Evolutionary conservation across 1,284 basidiomycete species (phyloP).

Genomic region (Ustilago tritici): DNA sequence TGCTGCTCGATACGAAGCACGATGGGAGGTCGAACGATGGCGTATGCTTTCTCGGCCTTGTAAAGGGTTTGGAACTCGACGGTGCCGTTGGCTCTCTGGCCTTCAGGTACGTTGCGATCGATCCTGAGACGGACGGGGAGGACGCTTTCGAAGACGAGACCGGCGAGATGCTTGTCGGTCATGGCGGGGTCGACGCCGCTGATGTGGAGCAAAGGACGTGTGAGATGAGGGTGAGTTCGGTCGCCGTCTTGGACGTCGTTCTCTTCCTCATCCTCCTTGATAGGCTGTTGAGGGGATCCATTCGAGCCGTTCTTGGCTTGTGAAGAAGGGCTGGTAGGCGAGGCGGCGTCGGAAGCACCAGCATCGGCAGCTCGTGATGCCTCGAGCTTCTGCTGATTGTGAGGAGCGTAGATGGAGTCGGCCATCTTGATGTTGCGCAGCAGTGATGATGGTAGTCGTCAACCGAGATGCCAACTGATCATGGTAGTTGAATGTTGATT

Average conservation of each 20-base stretch:
- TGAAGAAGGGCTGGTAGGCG: slow-evolving; percentile 3
- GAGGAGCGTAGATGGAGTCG: slow-evolving; percentile 59
- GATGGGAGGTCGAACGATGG: slow-evolving; percentile 50
- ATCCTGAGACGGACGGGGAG: slow-evolving; percentile 60
- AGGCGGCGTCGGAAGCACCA: slow-evolving; percentile 2
- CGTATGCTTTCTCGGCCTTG: slow-evolving; percentile 63
- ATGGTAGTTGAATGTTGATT: background rate
- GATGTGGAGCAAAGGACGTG: slow-evolving; percentile 51
- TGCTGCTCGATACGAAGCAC: slow-evolving; percentile 43
- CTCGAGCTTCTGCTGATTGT: slow-evolving; percentile 49
- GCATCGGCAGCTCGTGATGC: slow-evolving; percentile 32
- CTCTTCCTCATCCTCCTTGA: slow-evolving; percentile 11
- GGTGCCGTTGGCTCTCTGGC: slow-evolving; percentile 48
- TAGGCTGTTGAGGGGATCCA: background rate
- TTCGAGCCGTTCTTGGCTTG: slow-evolving; percentile 7
- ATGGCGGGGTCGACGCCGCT: slow-evolving; percentile 49
- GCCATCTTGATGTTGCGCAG: slow-evolving; percentile 32
- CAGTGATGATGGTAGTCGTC: background rate
- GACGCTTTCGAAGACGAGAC: slow-evolving; percentile 45
- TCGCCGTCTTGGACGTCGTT: background rate
- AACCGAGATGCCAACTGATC: background rate
- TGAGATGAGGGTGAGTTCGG: slow-evolving; percentile 54
- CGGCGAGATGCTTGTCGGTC: slow-evolving; percentile 58
- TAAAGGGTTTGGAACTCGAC: slow-evolving; percentile 63
- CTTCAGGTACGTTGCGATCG: slow-evolving; percentile 39